Base-by-base conservation (phyloP, 805 yeast genomes). In the Candida xiaguanensis region DNA sequence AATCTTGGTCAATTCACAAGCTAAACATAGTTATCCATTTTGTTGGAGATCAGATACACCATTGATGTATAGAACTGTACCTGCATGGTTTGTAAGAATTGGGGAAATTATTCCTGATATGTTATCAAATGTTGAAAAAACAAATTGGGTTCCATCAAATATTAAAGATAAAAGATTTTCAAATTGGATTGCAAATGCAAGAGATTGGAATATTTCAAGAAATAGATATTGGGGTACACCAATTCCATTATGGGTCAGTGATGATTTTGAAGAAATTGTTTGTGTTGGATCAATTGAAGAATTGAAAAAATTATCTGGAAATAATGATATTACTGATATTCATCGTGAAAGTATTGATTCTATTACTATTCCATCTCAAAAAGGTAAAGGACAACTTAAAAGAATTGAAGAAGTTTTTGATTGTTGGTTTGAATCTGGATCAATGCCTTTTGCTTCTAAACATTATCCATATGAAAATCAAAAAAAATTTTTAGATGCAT, bases 41-140 rank as follows among this genome's bases (percentile, higher is more conserved):
- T 93, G 99, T 73, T 93, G 99, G 99, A 85, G 99, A 78, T 91
- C 98, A 3, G 99, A 93, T 61, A 93, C 99, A 22, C 99, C 99
- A 39, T 79, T 93, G 61, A 65, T 93, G 50, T 93, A 93, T 74
- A 82, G 95, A 71, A 82, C 96, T 27, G 97, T 93, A 50, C 99
- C 99, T 37, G 91, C 98, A 24, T 93, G 99, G 99, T 93, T 93
- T 56, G 93, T 93, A 44, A 83, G 95, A 60, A 85, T 93, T 41
- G 80, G 77, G 51, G 90, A 87, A 40, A 77, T 86, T 59, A 78
- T 91, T 52, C 97, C 97, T 37, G 78, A 87, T 56, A 87, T 93
- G 87, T 74, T 90, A 57, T 78, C 75, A 45, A 86, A 88, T 56
- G 91, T 93, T 38, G 87, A 81, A 37, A 75, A 76, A 57, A 87